Evolutionary conservation across 306 rosid species (phyloP), one percentile per base, ranked within the genome.

Genomic region (Prunus persica): DNA sequence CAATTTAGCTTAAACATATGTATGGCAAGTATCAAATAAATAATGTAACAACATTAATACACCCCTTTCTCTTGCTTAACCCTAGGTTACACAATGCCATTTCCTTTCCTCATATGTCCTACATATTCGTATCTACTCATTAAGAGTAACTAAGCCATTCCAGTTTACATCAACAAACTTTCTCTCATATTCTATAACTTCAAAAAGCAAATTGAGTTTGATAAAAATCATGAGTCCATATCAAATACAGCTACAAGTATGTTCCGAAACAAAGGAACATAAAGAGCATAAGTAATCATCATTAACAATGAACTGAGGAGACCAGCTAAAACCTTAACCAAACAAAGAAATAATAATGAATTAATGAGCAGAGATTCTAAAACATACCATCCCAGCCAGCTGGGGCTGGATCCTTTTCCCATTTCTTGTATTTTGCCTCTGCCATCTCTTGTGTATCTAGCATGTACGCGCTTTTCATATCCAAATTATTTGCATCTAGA

Each of bases 361-460:
- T 43, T 32, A 56, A 77, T 4, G 28, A 57, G 71, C 43, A 72
- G 12, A 58, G 43, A 47, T 56, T n/a, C 34, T n/a, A 71, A 76
- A 18, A 47, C 89, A 65, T 84, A 95, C 98, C 99, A 76, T 95
- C 99, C 99, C 99, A 95, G 55, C 98, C 99, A 45, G 22, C 83
- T 32, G 99, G 98, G 67, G 99, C 98, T 67, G 98, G 98, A 83
- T 91, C 97, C 85, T 92, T 95, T 74, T 92, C 98, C 99, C 99
- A 95, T 84, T 92, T 95, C 89, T 95, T 92, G 86, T 95, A 95
- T 75, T 95, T 95, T 64, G 22, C 52, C 78, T 90, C 90, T 67
- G 98, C 99, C 72, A 87, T 83, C 82, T 92, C 98, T 85, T 95
- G 90, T 32, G 99, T 92, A 78, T 95, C 99, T 66, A 95, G 92